Percentiles rank a stretch among this genome's conserved stretches.
These are phyloP conservation scores for Blepharisma japonicum DNA, from an alignment of 73 alveolate species.

Conservation along the genomic window DNA sequence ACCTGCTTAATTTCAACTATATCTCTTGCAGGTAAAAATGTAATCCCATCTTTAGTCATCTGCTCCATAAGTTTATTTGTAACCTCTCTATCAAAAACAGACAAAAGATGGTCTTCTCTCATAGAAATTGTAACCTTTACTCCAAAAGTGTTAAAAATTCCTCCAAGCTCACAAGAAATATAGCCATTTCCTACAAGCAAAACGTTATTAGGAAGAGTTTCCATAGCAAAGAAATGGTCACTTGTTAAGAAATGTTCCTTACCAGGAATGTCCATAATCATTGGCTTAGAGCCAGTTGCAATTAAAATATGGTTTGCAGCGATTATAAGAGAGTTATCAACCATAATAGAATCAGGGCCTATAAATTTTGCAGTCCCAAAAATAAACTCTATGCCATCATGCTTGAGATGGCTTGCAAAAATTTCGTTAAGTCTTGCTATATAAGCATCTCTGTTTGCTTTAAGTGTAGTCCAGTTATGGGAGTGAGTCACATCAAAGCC, in stretches of 20 bases:
- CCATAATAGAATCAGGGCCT: slow-evolving; percentile 61
- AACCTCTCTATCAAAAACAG: slow-evolving; percentile 69
- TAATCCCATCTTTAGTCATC: slow-evolving; percentile 46
- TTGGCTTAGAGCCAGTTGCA: slow-evolving; percentile 80
- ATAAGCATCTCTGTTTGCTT: slow-evolving; percentile 54
- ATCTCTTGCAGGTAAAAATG: not conserved
- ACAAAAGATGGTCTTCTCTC: slow-evolving; percentile 50
- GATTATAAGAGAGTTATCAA: slow-evolving; percentile 52
- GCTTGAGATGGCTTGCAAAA: slow-evolving; percentile 34
- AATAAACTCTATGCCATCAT: slow-evolving; percentile 40
- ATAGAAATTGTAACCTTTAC: slow-evolving; percentile 62
- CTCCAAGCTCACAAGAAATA: slow-evolving; percentile 82
- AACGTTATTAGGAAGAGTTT: slow-evolving; percentile 84
- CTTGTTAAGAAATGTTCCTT: slow-evolving; percentile 70
- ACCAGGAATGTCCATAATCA: slow-evolving; percentile 67
- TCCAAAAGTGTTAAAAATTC: slow-evolving; percentile 74
- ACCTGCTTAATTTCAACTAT: not conserved
- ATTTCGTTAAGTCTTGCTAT: slow-evolving; percentile 54
- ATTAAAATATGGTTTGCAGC: slow-evolving; percentile 81
- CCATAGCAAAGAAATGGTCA: slow-evolving; percentile 86
- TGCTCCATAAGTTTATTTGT: slow-evolving; percentile 41
- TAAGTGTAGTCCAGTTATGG: slow-evolving; percentile 44
- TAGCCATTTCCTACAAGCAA: slow-evolving; percentile 96
- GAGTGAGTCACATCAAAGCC: slow-evolving; percentile 43
- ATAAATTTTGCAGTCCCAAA: slow-evolving; percentile 60